These are phyloP conservation scores for Podospora bellae-mahoneyi DNA, from an alignment of 495 filamentous ascomycete species.

Conservation along the genomic window DNA sequence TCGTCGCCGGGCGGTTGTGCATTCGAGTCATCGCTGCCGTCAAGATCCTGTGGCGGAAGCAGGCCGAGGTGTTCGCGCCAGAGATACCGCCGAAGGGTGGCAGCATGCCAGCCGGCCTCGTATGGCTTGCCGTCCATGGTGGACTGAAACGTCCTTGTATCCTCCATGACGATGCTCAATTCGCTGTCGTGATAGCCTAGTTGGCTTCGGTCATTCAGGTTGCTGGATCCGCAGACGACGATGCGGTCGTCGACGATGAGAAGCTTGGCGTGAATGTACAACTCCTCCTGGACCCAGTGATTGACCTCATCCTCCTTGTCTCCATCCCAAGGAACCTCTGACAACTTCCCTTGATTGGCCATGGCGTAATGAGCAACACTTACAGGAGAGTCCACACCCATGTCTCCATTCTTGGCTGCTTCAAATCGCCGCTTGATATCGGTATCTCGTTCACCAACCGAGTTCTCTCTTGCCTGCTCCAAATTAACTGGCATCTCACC, in stretches of 20 bases:
- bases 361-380: constrained; percentile 80
- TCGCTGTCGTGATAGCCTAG: constrained; percentile 88
- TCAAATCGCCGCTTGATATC: constrained; percentile 66
- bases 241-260: constrained; percentile 80
- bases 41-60: constrained; percentile 66
- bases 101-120: constrained; percentile 70
- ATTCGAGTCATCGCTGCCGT: constrained; percentile 70
- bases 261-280: constrained; percentile 89
- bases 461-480: constrained; percentile 56
- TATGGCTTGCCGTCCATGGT: constrained; percentile 76
- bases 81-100: constrained; percentile 76
- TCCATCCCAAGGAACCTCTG: constrained; percentile 70
- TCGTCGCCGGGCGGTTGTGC: constrained; percentile 71
- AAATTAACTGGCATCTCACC: constrained; percentile 39
- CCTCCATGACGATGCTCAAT: constrained; percentile 88
- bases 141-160: constrained; percentile 66
- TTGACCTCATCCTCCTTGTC: constrained; percentile 66
- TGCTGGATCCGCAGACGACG: constrained; percentile 80
- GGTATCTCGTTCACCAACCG: constrained; percentile 43
- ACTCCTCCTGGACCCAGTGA: constrained; percentile 90
- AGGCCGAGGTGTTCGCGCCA: constrained; percentile 94
- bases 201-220: constrained; percentile 93
- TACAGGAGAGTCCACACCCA: constrained; percentile 52
- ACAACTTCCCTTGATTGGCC: constrained; percentile 61
- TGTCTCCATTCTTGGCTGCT: constrained; percentile 44